A percentile compares a stretch with the other conserved stretches of the same genome.
These are phyloP conservation scores for Acacia melanoxylon DNA, from an alignment of 306 rosid genomes.

Conservation along the genomic window DNA sequence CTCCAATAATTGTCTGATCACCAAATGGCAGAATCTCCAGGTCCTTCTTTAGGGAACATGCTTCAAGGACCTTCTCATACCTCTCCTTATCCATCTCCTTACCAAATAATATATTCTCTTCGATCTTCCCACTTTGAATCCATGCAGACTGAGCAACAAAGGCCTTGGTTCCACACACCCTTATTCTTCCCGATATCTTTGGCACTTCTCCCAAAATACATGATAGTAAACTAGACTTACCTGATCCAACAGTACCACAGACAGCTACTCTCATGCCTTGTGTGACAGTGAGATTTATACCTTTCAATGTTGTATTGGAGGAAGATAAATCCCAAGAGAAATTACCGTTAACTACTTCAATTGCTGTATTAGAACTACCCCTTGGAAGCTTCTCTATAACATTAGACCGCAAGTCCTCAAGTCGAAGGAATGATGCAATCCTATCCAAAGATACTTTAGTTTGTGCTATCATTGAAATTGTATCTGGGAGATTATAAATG, in stretches of 20 bases:
- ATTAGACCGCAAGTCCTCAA: conserved; percentile 42
- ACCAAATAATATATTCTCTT: conserved; percentile 78
- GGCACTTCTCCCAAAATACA: conserved; percentile 83
- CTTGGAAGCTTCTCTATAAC: conserved; percentile 47
- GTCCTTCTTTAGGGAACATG: conserved; percentile 82
- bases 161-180: conserved; percentile 87
- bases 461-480: conserved; percentile 50
- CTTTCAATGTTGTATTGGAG: conserved; percentile 31
- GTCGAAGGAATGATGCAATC: conserved; percentile 50
- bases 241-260: conserved; percentile 65
- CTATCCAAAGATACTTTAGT: conserved; percentile 60
- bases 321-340: conserved; percentile 59
- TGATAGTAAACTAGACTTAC: conserved; percentile 80
- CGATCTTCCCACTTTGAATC: conserved; percentile 89
- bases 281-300: conserved; percentile 38
- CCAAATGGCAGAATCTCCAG: conserved; percentile 72
- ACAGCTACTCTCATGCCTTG: conserved; percentile 51
- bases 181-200: conserved; percentile 62
- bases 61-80: conserved; percentile 77
- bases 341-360: conserved; percentile 42
- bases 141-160: conserved; percentile 91
- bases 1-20: conserved; percentile 87
- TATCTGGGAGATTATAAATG: conserved; percentile 46
- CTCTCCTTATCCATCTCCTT: conserved; percentile 64
- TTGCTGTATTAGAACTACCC: conserved; percentile 42